phyloP scores from a whole-genome alignment of 352 stramenopile genomes.

The Globisporangium iwayamae region DNA sequence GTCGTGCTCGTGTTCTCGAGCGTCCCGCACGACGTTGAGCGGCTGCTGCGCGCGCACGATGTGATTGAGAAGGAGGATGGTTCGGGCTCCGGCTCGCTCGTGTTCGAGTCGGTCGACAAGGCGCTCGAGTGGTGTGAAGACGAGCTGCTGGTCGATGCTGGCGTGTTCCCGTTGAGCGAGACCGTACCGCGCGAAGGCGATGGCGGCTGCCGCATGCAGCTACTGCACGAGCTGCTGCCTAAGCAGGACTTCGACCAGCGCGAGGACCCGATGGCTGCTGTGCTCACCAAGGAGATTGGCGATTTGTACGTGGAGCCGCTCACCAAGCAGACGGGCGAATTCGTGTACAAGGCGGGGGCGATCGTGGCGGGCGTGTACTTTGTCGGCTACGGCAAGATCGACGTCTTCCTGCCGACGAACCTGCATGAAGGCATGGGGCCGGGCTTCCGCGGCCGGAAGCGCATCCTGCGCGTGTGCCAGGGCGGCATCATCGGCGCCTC shows the following conservation, averaged over 20 bases:
- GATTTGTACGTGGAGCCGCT: slow-evolving; percentile 66
- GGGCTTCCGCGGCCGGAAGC: slow-evolving; percentile 72
- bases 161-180: slow-evolving; percentile 65
- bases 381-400: slow-evolving; percentile 80
- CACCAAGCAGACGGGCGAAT: slow-evolving; percentile 57
- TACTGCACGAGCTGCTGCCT: slow-evolving; percentile 68
- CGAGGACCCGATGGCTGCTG: slow-evolving; percentile 9
- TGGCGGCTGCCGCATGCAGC: slow-evolving; percentile 40
- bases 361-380: slow-evolving; percentile 74
- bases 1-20: slow-evolving; percentile 75
- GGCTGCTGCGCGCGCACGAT: slow-evolving; percentile 71
- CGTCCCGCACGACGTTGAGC: slow-evolving; percentile 64
- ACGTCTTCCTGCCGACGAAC: slow-evolving; percentile 81
- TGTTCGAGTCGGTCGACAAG: slow-evolving; percentile 83
- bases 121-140: slow-evolving; percentile 87
- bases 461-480: slow-evolving; percentile 78
- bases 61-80: slow-evolving; percentile 71
- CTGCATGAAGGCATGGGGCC: slow-evolving; percentile 76
- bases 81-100: slow-evolving; percentile 48
- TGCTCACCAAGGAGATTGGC: slow-evolving; percentile 59
- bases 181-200: slow-evolving; percentile 26
- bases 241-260: slow-evolving; percentile 18
- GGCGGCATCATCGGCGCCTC: slow-evolving; percentile 75
- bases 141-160: slow-evolving; percentile 70
- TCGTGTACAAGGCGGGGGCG: slow-evolving; percentile 62